Evolutionary conservation across 2,329 filamentous ascomycete genomes (phyloP).

Genomic region (Alternaria postmessia): DNA sequence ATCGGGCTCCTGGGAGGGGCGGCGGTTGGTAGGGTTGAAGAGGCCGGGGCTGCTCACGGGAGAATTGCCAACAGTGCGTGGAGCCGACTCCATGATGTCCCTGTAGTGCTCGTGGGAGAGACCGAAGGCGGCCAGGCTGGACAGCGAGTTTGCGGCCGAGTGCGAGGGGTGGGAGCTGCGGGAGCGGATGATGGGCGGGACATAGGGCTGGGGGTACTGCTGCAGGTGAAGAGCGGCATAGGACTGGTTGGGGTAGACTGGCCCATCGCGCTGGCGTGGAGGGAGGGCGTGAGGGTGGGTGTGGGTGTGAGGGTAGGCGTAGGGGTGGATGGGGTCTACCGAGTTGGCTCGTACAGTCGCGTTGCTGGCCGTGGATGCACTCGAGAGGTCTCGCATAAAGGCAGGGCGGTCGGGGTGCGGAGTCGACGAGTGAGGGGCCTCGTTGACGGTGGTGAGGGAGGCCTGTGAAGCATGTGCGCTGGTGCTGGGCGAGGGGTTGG

Average conservation of each 20-base stretch:
- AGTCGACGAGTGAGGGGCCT: conserved; percentile 18
- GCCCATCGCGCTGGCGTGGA: conserved; percentile 41
- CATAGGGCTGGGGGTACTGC: conserved; percentile 51
- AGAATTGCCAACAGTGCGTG: conserved; percentile 56
- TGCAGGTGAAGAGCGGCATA: conserved; percentile 59
- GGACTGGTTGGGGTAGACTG: conserved; percentile 59
- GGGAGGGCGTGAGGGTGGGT: conserved; percentile 24
- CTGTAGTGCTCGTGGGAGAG: conserved; percentile 44
- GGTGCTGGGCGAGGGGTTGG: conserved; percentile 42
- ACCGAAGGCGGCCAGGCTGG: conserved; percentile 53
- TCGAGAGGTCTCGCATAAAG: conserved; percentile 53
- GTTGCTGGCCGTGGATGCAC: conserved; percentile 53
- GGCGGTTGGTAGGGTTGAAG: conserved; percentile 52
- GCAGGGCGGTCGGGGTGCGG: conserved; percentile 45
- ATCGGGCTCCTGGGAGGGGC: conserved; percentile 36
- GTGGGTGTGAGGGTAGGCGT: conserved; percentile 21
- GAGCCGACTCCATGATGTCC: conserved; percentile 49
- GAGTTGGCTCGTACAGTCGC: conserved; percentile 51
- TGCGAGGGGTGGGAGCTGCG: conserved; percentile 54
- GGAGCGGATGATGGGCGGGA: conserved; percentile 51
- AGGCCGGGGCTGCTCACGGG: conserved; percentile 58
- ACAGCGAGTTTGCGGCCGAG: conserved; percentile 48
- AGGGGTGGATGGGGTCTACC: conserved; percentile 32
- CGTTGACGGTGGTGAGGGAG: conserved; percentile 27
- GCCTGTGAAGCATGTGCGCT: conserved; percentile 39